Percentiles rank a stretch among this genome's conserved stretches.
Evolutionary conservation across 2,329 filamentous ascomycete genomes (phyloP).

Genomic region (Arthrocladium fulminans): DNA sequence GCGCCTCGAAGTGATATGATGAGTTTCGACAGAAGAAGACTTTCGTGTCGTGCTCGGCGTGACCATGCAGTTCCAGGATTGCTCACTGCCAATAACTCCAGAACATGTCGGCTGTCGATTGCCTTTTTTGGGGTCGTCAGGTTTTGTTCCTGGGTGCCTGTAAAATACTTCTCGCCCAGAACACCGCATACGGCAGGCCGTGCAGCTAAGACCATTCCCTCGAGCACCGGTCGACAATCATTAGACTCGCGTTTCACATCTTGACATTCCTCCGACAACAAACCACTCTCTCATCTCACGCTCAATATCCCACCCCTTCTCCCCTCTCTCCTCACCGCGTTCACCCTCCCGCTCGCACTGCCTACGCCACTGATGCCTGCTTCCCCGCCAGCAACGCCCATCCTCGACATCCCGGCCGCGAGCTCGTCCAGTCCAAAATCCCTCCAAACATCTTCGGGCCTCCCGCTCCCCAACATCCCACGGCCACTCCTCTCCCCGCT

Average conservation of each 20-base stretch:
- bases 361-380: not conserved
- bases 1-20: no score
- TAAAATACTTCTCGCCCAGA: no score
- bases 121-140: no score
- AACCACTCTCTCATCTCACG: not conserved
- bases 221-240: not conserved
- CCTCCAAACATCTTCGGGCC: constrained; percentile 40
- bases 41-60: no score
- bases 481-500: constrained; percentile 22
- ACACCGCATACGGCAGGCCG: no score
- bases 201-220: not conserved
- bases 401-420: constrained; percentile 11
- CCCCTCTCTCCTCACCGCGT: constrained; percentile 6
- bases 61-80: no score
- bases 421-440: constrained; percentile 41
- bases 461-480: constrained; percentile 15
- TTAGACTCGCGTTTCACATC: not conserved
- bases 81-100: no score
- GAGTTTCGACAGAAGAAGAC: no score
- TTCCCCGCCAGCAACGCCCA: not conserved
- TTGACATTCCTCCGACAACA: not conserved
- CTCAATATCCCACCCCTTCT: constrained; percentile 10
- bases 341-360: constrained; percentile 4
- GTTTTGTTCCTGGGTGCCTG: no score
- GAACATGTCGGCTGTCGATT: no score